A percentile compares a stretch with the other conserved stretches of the same genome.
Evolutionary conservation across 495 filamentous ascomycete species (phyloP).

Genomic region (Trichoderma asperelloides): DNA sequence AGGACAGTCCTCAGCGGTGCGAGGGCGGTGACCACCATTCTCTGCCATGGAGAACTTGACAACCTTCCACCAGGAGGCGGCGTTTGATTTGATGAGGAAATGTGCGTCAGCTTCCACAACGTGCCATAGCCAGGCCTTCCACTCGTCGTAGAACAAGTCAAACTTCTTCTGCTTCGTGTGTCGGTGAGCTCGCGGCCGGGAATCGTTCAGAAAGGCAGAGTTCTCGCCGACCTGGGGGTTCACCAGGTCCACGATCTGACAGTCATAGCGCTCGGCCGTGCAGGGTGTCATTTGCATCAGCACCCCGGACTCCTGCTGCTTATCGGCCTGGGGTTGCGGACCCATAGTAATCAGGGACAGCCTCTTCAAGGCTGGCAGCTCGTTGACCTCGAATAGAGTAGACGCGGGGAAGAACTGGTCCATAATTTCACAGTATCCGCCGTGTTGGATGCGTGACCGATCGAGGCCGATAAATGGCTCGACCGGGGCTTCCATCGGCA

Average conservation of each 20-base stretch:
- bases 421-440: not conserved
- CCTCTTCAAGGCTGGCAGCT: not conserved
- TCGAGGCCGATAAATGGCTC: not conserved
- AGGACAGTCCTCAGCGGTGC: not conserved
- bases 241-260: not conserved
- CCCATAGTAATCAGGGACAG: not conserved
- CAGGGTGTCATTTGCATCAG: not conserved
- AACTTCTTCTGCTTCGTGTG: not conserved
- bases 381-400: not conserved
- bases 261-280: not conserved
- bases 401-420: not conserved
- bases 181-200: not conserved
- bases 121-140: not conserved
- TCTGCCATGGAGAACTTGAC: not conserved
- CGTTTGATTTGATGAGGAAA: not conserved
- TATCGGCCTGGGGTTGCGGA: not conserved
- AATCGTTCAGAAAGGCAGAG: not conserved
- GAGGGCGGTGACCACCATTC: not conserved
- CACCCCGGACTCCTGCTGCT: not conserved
- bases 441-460: not conserved
- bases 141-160: not conserved
- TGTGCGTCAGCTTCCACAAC: not conserved
- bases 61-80: not conserved
- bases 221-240: not conserved
- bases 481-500: not conserved